A percentile compares a stretch with the other conserved stretches of the same genome.
Conservation (phyloP, 345 rosid genomes). For the Camelina laxa region DNA sequence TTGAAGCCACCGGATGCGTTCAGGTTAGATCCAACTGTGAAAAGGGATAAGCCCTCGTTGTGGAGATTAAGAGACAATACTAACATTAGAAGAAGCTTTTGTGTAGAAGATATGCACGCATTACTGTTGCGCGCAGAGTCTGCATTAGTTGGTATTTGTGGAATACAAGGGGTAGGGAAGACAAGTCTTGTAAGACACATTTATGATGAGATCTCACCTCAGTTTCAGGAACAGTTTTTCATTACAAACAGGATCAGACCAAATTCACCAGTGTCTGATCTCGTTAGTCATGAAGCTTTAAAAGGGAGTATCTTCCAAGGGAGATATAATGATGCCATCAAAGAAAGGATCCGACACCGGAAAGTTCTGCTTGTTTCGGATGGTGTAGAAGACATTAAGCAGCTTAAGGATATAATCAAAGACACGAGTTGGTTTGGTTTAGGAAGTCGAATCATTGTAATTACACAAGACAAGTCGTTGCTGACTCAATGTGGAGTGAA, state of each 20-base stretch:
- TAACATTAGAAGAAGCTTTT: too few relatives aligned
- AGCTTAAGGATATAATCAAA: not conserved
- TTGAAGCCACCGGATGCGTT: too few relatives aligned
- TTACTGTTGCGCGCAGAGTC: too few relatives aligned
- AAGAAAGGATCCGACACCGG: not conserved
- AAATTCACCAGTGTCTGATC: not conserved
- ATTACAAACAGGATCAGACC: too few relatives aligned
- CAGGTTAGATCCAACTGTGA: too few relatives aligned
- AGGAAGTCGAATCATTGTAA: not conserved
- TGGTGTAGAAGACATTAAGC: not conserved
- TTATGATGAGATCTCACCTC: not conserved
- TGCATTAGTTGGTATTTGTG: too few relatives aligned
- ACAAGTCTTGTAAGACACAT: not conserved
- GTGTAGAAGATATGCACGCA: too few relatives aligned
- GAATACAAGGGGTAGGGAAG: too few relatives aligned
- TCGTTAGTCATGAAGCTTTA: not conserved
- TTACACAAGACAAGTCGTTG: not conserved
- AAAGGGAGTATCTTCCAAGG: not conserved
- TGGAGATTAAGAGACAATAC: too few relatives aligned
- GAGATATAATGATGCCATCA: not conserved
- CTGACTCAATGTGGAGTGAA: constrained; percentile 15
- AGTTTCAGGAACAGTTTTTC: not conserved
- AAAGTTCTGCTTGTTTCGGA: constrained; percentile 14
- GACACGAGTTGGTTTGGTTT: not conserved
- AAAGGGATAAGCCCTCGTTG: too few relatives aligned